Conservation (phyloP, 1,284 basidiomycete species). For the Cryptococcus hybrid region DNA sequence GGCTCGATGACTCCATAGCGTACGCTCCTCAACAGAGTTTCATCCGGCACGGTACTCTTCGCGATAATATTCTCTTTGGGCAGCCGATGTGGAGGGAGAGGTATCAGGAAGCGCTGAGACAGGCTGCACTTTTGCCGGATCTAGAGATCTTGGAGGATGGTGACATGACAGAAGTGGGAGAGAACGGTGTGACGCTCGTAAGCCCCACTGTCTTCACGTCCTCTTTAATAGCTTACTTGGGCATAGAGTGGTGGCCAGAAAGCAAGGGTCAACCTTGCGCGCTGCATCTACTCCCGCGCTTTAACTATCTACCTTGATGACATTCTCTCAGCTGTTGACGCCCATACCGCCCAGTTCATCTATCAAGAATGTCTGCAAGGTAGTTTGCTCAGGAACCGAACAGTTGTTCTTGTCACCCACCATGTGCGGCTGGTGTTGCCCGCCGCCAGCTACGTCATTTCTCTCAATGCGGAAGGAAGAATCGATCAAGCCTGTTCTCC, state of each 20-base stretch:
- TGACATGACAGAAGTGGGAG: slow-evolving; percentile 72
- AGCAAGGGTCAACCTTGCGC: slow-evolving; percentile 75
- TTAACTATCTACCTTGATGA: slow-evolving; percentile 60
- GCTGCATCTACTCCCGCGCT: slow-evolving; percentile 72
- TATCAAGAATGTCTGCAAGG: slow-evolving; percentile 42
- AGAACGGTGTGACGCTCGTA: slow-evolving; percentile 68
- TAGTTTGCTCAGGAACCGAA: slow-evolving; percentile 61
- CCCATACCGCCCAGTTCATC: slow-evolving; percentile 46
- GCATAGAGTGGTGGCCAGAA: slow-evolving; percentile 51
- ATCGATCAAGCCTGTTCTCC: slow-evolving; percentile 36
- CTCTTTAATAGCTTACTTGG: neutral
- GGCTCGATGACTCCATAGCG: slow-evolving; percentile 41
- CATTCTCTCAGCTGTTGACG: slow-evolving; percentile 48
- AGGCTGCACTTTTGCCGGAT: slow-evolving; percentile 43
- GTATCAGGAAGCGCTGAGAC: slow-evolving; percentile 41
- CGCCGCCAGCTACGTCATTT: slow-evolving; percentile 51
- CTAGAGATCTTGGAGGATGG: slow-evolving; percentile 42
- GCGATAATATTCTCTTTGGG: slow-evolving; percentile 51
- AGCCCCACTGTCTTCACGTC: neutral
- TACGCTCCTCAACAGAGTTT: slow-evolving; percentile 48
- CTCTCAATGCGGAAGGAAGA: slow-evolving; percentile 60
- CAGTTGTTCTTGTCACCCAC: slow-evolving; percentile 75
- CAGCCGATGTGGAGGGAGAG: slow-evolving; percentile 45
- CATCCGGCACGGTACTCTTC: slow-evolving; percentile 47
- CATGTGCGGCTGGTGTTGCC: slow-evolving; percentile 57